Evolutionary conservation across 139 green algal genomes (phyloP), one percentile per base, ranked within the genome.

Genomic region (Haematococcus sp.): DNA sequence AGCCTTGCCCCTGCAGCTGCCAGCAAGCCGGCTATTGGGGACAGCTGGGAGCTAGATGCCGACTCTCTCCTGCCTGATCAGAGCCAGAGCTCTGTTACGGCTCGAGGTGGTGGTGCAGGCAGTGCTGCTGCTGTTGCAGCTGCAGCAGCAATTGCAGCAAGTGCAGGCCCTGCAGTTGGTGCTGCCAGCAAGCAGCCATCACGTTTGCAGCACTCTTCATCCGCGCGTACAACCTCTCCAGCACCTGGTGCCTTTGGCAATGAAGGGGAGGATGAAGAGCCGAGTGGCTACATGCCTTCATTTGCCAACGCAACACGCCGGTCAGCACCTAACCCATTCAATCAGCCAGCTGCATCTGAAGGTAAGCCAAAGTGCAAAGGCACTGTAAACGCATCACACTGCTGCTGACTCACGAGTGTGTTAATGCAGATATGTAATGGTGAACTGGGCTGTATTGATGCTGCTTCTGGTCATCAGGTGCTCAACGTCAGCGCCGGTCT

Each of bases 41-140:
- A 81, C 76, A 74, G 63, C 43, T 81, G 76, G 76, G 76, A 73
- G 9, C 23, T 74, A 30, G 76, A 81, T 30, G 46, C 66, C 16
- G 70, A 81, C 70, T 44, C 49, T 54, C 51, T 81, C 28, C 63
- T 81, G 52, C 76, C 76, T 13, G 76, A 81, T 43, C 58, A 71
- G 0, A 76, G 69, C 63, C 54, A 63, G 11, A 71, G 25, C 25
- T 25, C 68, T 7, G 1, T 34, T 15, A 31, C 66, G 27, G 25
- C 64, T n/a, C 35, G 34, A 1, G 46, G 60, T 2, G 35, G 60
- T 11, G 22, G 28, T 1, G 31, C 61, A 46, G 22, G 40, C 1
- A n/a, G 13, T 19, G 5, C 46, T 5, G 40, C 40, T 49, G 40
- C 40, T 49, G 40, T 49, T 49, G 40, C 40, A 19, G 40, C 40